Evolutionary conservation across 768 basidiomycete genomes (phyloP).

Genomic region (Leccinum obscurum): DNA sequence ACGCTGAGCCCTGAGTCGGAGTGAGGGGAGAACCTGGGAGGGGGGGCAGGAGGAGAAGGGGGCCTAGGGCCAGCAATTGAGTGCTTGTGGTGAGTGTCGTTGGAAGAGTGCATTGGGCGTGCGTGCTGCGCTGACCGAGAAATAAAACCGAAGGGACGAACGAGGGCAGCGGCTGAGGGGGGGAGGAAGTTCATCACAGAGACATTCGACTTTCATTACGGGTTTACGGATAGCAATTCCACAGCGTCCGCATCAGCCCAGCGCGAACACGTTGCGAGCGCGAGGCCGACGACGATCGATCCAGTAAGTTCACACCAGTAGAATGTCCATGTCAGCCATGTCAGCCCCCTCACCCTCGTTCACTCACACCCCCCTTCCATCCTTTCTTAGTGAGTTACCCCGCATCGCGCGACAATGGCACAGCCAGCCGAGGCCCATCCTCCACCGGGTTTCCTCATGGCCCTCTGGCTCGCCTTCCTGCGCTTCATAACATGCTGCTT

Average conservation of each 20-base stretch:
- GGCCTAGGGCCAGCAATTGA: background rate
- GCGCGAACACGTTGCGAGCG: slow-evolving; percentile 12
- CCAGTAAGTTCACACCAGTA: background rate
- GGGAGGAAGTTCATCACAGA: background rate
- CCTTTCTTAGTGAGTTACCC: background rate
- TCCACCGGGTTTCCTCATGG: slow-evolving; percentile 10
- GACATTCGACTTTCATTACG: background rate
- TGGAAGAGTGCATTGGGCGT: slow-evolving; percentile 20
- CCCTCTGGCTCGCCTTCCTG: slow-evolving; percentile 18
- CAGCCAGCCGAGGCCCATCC: background rate
- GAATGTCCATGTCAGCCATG: background rate
- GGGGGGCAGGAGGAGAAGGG: slow-evolving; percentile 4
- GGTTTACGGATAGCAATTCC: background rate
- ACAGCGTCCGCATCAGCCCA: background rate
- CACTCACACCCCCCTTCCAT: background rate
- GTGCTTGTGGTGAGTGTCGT: slow-evolving; percentile 20
- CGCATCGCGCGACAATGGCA: slow-evolving; percentile 3
- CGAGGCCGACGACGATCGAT: slow-evolving; percentile 23
- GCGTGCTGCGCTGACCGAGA: slow-evolving; percentile 11
- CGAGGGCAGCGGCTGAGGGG: background rate
- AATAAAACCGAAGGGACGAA: slow-evolving; percentile 1
- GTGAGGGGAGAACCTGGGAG: slow-evolving; percentile 10
- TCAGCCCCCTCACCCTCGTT: slow-evolving; percentile 4
- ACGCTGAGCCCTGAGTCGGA: slow-evolving; percentile 34
- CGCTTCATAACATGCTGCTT: slow-evolving; percentile 15